These are phyloP conservation scores for Hypericum perforatum DNA, from an alignment of 345 rosid species.

Conservation along the genomic window DNA sequence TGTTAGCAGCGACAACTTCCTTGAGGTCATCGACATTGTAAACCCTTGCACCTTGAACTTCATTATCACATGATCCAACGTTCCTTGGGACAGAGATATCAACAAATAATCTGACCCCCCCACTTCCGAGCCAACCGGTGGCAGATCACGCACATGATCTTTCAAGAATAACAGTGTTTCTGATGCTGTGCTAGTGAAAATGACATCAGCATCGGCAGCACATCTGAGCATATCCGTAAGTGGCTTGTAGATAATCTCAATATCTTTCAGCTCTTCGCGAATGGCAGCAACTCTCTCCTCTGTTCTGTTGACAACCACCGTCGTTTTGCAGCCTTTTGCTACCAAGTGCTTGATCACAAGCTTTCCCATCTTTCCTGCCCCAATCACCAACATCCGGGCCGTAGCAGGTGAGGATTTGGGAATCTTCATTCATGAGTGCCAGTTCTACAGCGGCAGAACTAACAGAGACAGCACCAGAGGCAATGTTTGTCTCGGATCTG, in stretches of 20 bases:
- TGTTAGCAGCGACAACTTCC: slow-evolving; percentile 98
- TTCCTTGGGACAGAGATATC: slow-evolving; percentile 93
- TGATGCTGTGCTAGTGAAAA: slow-evolving; percentile 91
- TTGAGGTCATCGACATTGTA: slow-evolving; percentile 92
- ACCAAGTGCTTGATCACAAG: slow-evolving; percentile 47
- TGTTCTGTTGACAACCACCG: slow-evolving; percentile 47
- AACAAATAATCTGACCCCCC: slow-evolving; percentile 61
- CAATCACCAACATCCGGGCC: slow-evolving; percentile 36
- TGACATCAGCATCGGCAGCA: slow-evolving; percentile 76
- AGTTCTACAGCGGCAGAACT: slow-evolving; percentile 46
- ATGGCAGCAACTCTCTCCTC: slow-evolving; percentile 81
- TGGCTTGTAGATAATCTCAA: slow-evolving; percentile 59
- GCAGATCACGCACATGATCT: slow-evolving; percentile 54
- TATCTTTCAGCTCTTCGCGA: slow-evolving; percentile 54
- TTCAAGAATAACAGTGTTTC: slow-evolving; percentile 64
- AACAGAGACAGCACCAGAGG: slow-evolving; percentile 41
- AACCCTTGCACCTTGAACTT: slow-evolving; percentile 43
- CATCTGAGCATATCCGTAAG: slow-evolving; percentile 58
- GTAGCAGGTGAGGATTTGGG: slow-evolving; percentile 23
- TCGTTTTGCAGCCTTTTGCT: slow-evolving; percentile 40
- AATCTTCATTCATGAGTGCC: slow-evolving; percentile 39
- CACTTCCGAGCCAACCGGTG: slow-evolving; percentile 43
- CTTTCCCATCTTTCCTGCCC: slow-evolving; percentile 49
- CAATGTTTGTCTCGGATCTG: slow-evolving; percentile 39
- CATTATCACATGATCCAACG: slow-evolving; percentile 65